A percentile compares a stretch with the other conserved stretches of the same genome.
These are phyloP conservation scores for Solanum aculeatissimum DNA, from an alignment of 305 asterid species.

Conservation along the genomic window DNA sequence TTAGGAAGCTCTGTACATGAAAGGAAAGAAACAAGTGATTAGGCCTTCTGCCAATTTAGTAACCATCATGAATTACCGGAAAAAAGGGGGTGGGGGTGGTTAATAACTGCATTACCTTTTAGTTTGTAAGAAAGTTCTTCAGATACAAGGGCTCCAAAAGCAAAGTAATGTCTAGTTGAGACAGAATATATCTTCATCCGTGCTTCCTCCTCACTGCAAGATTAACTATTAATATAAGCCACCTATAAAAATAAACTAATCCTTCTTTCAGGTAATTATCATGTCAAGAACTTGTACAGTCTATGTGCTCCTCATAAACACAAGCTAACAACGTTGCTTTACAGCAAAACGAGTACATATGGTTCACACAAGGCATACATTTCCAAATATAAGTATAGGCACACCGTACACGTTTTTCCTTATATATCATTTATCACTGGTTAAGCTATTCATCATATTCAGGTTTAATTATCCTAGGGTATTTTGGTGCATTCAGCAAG, in stretches of 20 bases:
- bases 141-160: conserved; percentile 93
- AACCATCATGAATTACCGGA: background rate
- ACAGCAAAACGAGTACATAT: background rate
- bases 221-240: background rate
- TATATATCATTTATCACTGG: background rate
- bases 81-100: background rate
- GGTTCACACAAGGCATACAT: background rate
- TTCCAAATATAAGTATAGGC: background rate
- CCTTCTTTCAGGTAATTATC: conserved; percentile 62
- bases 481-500: background rate
- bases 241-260: conserved; percentile 56
- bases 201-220: conserved; percentile 83
- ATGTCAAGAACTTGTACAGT: background rate
- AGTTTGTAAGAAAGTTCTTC: conserved; percentile 81
- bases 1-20: conserved; percentile 49
- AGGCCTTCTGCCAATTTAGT: background rate
- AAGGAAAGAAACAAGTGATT: background rate
- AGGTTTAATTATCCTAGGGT: background rate
- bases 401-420: background rate
- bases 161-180: conserved; percentile 79
- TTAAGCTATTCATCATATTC: background rate
- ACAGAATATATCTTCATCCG: conserved; percentile 88
- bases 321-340: background rate
- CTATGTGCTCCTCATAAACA: background rate
- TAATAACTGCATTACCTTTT: conserved; percentile 36